Evolutionary conservation across 768 basidiomycete species (phyloP), one percentile per base, ranked within the genome.

Genomic region (Roridomyces roridus): DNA sequence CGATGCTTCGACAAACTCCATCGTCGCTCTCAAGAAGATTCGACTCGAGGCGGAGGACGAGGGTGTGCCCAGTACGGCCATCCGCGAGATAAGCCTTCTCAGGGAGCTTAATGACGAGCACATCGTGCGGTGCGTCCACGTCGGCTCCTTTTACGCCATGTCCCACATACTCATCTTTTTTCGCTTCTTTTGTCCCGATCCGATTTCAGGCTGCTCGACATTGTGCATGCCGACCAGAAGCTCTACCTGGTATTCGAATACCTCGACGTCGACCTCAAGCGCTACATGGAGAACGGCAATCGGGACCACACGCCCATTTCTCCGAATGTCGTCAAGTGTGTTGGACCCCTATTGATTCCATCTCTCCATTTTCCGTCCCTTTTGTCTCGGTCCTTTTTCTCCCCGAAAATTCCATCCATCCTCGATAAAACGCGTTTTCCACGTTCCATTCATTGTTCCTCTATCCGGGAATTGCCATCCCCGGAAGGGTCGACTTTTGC

Each of bases 1-100:
- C 63, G 95, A 98, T 69, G 74, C 86, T 57, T 80, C 75, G 43
- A 89, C 84, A 11, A 88, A 89, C 69, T 74, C 85, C 62, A 87
- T 97, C 63, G 97, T 99, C 48, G 97, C 97, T 23, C 80, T 99
- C 63, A 99, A 99, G 86, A 99, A 99, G 83, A 98, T 99, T 70
- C 80, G 96, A 37, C 86, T 99, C 39, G 97, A 98, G 71, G 95
- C 94, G 15, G 97, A 98, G 73, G 97, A 99, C 70, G 97, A 99
- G 73, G 97, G 97, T 46, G 96, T 99, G 20, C 97, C 97, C 5
- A 93, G 90, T 62, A 99, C 97, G 5, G 96, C 96, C 54, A 99
- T 99, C 68, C 86, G 97, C 48, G 97, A 99, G 78, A 99, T 99
- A 74, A 94, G 92, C 75, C 74, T 99, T 55, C 76, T 99, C 67